Percentiles rank a stretch among this genome's conserved stretches.
These are phyloP conservation scores for Naegleria gruberi DNA, from an alignment of 208 protist species.

Conservation along the genomic window DNA sequence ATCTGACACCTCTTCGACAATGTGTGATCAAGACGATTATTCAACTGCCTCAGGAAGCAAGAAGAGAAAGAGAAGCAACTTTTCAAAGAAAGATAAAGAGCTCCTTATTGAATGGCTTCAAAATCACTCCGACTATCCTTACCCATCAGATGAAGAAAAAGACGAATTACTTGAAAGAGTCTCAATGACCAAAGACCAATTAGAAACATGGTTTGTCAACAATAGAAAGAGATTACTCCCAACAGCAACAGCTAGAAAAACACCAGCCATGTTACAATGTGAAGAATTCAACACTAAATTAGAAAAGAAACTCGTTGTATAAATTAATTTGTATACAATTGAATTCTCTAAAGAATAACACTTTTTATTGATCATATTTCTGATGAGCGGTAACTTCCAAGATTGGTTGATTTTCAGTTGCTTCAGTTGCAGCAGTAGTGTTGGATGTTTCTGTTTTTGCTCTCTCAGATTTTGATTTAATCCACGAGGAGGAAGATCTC, in stretches of 20 bases:
- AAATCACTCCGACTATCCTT: slow-evolving; percentile 37
- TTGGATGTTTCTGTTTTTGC: not conserved
- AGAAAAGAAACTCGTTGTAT: not conserved
- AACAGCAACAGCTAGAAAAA: not conserved
- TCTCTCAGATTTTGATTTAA: not conserved
- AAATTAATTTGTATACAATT: not conserved
- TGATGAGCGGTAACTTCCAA: not conserved
- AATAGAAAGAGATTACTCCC: slow-evolving; percentile 24
- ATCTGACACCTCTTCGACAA: not conserved
- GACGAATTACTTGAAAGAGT: slow-evolving; percentile 20
- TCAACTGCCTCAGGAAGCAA: not conserved
- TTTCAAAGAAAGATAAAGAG: not conserved
- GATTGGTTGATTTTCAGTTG: not conserved
- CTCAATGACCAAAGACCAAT: slow-evolving; percentile 30
- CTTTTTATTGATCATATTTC: not conserved
- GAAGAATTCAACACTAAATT: not conserved
- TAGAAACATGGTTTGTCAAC: slow-evolving; percentile 49
- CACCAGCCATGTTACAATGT: not conserved
- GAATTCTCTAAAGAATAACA: not conserved
- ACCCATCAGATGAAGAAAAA: slow-evolving; percentile 46
- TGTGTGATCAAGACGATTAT: not conserved
- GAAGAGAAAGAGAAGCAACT: not conserved
- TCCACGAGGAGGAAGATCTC: not conserved
- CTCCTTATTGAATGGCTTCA: slow-evolving; percentile 1
- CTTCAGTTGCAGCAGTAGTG: not conserved